A percentile compares a stretch with the other conserved stretches of the same genome.
Conservation (phyloP, 2,329 filamentous ascomycete species). For the Coniochaeta hoffmannii region DNA sequence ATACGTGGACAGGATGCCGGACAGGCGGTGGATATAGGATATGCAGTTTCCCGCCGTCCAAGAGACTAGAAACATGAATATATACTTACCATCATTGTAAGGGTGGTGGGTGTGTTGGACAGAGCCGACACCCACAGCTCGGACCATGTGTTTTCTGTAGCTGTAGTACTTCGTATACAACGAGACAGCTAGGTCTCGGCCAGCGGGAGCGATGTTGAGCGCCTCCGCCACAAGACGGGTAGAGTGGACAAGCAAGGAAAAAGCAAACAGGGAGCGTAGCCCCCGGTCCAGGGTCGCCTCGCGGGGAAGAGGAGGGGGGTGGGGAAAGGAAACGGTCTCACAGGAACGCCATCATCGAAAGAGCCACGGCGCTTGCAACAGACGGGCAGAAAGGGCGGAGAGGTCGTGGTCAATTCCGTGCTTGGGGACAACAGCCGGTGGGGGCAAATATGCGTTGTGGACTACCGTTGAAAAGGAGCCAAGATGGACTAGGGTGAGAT, state of each 20-base stretch:
- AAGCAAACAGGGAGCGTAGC: constrained; percentile 1
- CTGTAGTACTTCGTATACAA: constrained; percentile 14
- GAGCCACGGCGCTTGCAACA: constrained; percentile 5
- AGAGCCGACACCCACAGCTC: constrained; percentile 21
- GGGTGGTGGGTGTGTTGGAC: constrained; percentile 30
- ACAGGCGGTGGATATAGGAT: constrained; percentile 32
- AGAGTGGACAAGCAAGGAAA: constrained; percentile 5
- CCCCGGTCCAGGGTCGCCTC: constrained; percentile 3
- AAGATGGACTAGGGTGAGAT: background rate
- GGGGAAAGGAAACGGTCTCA: constrained; percentile 14
- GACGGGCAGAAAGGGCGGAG: background rate
- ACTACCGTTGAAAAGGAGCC: constrained; percentile 1
- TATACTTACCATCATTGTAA: constrained; percentile 42
- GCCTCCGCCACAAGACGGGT: background rate
- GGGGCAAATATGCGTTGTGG: background rate
- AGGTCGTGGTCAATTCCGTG: background rate
- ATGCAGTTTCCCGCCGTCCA: constrained; percentile 35
- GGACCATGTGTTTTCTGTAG: constrained; percentile 8
- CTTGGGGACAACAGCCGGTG: constrained; percentile 3
- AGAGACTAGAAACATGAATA: constrained; percentile 23
- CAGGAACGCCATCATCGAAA: constrained; percentile 15
- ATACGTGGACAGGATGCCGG: constrained; percentile 16
- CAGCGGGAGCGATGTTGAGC: background rate
- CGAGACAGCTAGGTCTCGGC: constrained; percentile 3
- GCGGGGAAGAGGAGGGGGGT: constrained; percentile 8